Percentiles rank a stretch among this genome's conserved stretches.
These are phyloP conservation scores for Diutina rugosa DNA, from an alignment of 1,139 yeast genomes.

Conservation along the genomic window DNA sequence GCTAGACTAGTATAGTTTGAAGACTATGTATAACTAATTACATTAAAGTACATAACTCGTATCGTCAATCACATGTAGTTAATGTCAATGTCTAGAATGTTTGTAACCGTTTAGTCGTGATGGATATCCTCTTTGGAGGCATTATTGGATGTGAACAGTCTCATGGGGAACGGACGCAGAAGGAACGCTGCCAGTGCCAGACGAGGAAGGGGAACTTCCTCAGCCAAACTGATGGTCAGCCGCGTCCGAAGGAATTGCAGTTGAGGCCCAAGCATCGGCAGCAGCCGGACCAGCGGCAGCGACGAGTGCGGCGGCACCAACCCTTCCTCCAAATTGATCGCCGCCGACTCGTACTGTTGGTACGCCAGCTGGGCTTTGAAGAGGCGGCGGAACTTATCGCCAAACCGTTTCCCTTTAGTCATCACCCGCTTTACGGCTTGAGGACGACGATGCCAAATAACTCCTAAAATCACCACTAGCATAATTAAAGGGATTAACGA, in stretches of 20 bases:
- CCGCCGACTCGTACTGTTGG: slow-evolving; percentile 11
- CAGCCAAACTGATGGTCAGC: slow-evolving; percentile 23
- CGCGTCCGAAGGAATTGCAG: slow-evolving; percentile 23
- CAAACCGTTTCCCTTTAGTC: slow-evolving; percentile 9
- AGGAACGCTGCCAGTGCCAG: neutral
- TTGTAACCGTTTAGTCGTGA: neutral
- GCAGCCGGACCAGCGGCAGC: slow-evolving; percentile 10
- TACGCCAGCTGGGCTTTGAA: slow-evolving; percentile 6
- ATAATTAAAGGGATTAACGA: slow-evolving; percentile 7
- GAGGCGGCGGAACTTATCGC: slow-evolving; percentile 6
- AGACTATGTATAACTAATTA: too few relatives aligned
- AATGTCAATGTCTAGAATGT: neutral
- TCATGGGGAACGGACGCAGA: slow-evolving; percentile 1
- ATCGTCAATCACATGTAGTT: too few relatives aligned
- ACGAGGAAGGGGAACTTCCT: slow-evolving; percentile 3
- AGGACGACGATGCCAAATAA: neutral
- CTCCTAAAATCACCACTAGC: neutral
- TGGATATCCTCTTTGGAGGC: neutral
- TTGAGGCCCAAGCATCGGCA: slow-evolving; percentile 4
- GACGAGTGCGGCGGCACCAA: slow-evolving; percentile 5
- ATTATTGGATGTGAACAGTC: neutral
- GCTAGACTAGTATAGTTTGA: too few relatives aligned
- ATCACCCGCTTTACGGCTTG: slow-evolving; percentile 4
- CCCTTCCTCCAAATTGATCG: slow-evolving; percentile 22
- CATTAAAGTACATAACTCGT: too few relatives aligned